These are phyloP conservation scores for Boletellus deceptivus DNA, from an alignment of 1,284 basidiomycete species.

Conservation along the genomic window DNA sequence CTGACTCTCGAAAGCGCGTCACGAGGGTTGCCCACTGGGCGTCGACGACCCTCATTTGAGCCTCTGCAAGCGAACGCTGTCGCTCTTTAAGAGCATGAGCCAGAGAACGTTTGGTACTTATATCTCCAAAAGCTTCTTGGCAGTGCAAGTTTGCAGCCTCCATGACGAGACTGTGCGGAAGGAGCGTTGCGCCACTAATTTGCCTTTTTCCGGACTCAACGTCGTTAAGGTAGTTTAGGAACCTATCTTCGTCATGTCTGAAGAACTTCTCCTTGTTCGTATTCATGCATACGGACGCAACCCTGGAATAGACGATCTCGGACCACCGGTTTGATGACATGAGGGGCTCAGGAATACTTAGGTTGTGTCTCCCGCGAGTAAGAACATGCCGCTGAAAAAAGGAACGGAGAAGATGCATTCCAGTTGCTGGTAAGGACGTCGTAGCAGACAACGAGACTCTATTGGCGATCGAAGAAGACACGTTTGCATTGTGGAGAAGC, in stretches of 20 bases:
- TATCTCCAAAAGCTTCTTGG: fast-evolving
- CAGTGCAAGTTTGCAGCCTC: slow-evolving; percentile 33
- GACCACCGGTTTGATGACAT: slow-evolving; percentile 63
- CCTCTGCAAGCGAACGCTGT: slow-evolving; percentile 31
- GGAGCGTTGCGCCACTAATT: slow-evolving; percentile 61
- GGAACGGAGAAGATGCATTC: slow-evolving; percentile 45
- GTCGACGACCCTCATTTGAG: slow-evolving; percentile 47
- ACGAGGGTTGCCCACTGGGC: slow-evolving; percentile 67
- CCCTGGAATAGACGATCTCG: slow-evolving; percentile 52
- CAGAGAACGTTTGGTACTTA: not conserved
- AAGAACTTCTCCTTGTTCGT: slow-evolving; percentile 52
- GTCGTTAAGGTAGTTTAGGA: slow-evolving; percentile 51
- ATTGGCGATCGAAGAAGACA: slow-evolving; percentile 17
- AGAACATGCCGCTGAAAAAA: slow-evolving; percentile 56
- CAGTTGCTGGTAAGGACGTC: slow-evolving; percentile 24
- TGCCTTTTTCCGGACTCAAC: slow-evolving; percentile 53
- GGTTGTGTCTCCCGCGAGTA: slow-evolving; percentile 49
- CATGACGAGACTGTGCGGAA: slow-evolving; percentile 55
- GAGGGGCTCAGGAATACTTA: slow-evolving; percentile 52
- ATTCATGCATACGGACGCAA: slow-evolving; percentile 61
- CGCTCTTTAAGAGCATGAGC: slow-evolving; percentile 23
- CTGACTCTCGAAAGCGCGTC: slow-evolving; percentile 48
- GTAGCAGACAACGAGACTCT: slow-evolving; percentile 29
- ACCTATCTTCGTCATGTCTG: slow-evolving; percentile 55
- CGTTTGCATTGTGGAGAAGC: slow-evolving; percentile 43